Conservation (phyloP, 345 rosid species). For the Raphanus raphanistrum region DNA sequence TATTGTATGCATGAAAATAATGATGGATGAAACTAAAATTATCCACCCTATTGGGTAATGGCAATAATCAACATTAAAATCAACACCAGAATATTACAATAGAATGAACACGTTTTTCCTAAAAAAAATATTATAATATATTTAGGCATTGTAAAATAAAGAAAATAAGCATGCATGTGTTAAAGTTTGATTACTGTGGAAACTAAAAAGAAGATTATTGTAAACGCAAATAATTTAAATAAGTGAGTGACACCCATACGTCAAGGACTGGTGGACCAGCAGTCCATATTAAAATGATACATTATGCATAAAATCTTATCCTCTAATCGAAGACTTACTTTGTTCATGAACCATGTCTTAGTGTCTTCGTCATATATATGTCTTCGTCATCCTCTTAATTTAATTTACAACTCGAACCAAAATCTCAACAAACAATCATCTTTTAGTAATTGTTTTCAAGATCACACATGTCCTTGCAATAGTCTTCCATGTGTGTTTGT, state of each 20-base stretch:
- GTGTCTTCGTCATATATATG: neutral
- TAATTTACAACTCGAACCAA: constrained; percentile 9
- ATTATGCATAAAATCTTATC: constrained; percentile 29
- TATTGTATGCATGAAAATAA: neutral
- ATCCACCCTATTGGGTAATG: neutral
- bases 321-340: neutral
- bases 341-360: neutral
- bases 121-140: neutral
- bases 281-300: constrained; percentile 18
- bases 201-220: neutral
- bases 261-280: constrained; percentile 31
- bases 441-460: neutral
- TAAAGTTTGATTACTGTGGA: neutral
- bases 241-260: neutral
- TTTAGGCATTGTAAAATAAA: neutral
- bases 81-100: neutral
- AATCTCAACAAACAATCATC: constrained; percentile 8
- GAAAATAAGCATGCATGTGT: neutral
- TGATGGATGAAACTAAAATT: neutral
- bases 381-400: neutral
- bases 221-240: neutral
- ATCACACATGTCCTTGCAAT: constrained; percentile 8
- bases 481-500: neutral
- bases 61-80: neutral
- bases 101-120: neutral